Evolutionary conservation across 2,329 filamentous ascomycete genomes (phyloP).

Genomic region (Ophiosphaerella herpotricha): DNA sequence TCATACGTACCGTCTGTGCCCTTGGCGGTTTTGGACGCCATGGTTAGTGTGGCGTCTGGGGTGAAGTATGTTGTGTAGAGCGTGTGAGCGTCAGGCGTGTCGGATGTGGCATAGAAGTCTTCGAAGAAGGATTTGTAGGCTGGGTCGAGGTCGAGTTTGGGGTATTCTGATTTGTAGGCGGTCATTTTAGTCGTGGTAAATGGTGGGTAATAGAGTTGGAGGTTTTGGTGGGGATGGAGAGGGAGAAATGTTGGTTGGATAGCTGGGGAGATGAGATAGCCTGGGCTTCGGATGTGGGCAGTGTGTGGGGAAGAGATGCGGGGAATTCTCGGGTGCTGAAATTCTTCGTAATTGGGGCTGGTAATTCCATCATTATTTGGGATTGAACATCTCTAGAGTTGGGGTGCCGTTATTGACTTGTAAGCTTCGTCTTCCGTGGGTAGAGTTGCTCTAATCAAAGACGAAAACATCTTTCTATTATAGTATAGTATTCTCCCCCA

Average conservation of each 20-base stretch:
- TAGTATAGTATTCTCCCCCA: neutral
- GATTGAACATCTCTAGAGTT: too few species aligned
- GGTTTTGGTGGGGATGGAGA: neutral
- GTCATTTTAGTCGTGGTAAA: slow-evolving; percentile 20
- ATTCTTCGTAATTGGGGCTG: neutral
- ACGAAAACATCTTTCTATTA: too few species aligned
- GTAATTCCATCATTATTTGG: too few species aligned
- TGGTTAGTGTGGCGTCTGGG: slow-evolving; percentile 55
- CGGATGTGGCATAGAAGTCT: slow-evolving; percentile 53
- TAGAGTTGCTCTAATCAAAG: neutral
- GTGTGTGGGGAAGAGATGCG: slow-evolving; percentile 1
- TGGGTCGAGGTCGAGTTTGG: slow-evolving; percentile 43
- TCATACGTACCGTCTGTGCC: slow-evolving; percentile 50
- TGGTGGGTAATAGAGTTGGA: neutral
- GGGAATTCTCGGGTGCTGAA: slow-evolving; percentile 11
- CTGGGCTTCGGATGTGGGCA: slow-evolving; percentile 3
- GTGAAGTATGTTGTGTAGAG: slow-evolving; percentile 56
- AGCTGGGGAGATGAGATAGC: neutral
- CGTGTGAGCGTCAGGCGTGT: slow-evolving; percentile 55
- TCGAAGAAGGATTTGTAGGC: slow-evolving; percentile 52
- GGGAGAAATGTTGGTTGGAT: neutral
- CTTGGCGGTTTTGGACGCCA: slow-evolving; percentile 54
- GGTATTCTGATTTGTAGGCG: slow-evolving; percentile 43
- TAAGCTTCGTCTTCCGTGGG: too few species aligned
- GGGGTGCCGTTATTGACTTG: too few species aligned